Evolutionary conservation across 345 rosid genomes (phyloP).

Genomic region (Gossypium bickii): DNA sequence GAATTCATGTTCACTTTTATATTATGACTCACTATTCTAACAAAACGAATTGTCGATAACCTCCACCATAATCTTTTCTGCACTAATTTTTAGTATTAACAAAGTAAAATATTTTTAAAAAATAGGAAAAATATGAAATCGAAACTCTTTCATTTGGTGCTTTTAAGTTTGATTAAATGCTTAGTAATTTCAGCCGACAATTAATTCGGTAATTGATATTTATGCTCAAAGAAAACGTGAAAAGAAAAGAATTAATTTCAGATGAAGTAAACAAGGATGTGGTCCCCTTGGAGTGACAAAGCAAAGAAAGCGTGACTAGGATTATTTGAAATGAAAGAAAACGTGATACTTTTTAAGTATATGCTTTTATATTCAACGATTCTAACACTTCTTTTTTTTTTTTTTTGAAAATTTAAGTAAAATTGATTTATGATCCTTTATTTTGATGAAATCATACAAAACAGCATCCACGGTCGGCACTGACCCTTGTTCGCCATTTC

Average conservation of each 20-base stretch:
- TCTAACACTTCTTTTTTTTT: not conserved
- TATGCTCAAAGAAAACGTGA: not conserved
- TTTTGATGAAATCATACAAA: not conserved
- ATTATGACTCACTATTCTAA: too few relatives aligned
- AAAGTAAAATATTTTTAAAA: too few relatives aligned
- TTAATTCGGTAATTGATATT: not conserved
- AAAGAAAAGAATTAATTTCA: not conserved
- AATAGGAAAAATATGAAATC: too few relatives aligned
- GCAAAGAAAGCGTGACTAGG: not conserved
- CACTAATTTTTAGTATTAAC: too few relatives aligned
- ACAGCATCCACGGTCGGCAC: too few relatives aligned
- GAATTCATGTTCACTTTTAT: too few relatives aligned
- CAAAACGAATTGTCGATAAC: too few relatives aligned
- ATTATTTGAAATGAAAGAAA: not conserved
- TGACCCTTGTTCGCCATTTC: too few relatives aligned
- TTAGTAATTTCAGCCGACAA: not conserved
- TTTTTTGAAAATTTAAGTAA: too few relatives aligned
- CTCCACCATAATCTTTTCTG: too few relatives aligned
- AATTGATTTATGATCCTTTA: not conserved
- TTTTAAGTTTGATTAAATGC: too few relatives aligned
- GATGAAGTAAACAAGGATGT: not conserved
- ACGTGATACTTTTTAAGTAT: not conserved
- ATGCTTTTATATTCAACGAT: not conserved
- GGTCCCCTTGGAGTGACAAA: not conserved
- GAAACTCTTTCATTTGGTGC: too few relatives aligned